Conservation (phyloP, 2,329 filamentous ascomycete genomes). For the Curvularia sp. region DNA sequence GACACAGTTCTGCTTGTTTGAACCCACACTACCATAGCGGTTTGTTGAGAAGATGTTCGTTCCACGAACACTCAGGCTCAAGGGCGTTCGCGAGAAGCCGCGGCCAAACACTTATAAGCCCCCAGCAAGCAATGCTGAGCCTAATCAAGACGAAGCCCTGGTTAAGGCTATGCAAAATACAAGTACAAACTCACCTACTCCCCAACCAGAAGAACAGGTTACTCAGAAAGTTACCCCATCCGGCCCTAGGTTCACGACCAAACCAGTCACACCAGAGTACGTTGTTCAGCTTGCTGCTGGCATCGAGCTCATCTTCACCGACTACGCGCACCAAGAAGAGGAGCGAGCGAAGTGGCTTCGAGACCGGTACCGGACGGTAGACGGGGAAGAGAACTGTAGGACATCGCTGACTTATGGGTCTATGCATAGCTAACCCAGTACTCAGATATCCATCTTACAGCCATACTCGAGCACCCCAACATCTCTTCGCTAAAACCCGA, state of each 20-base stretch:
- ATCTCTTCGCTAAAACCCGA: constrained; percentile 44
- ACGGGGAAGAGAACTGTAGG: constrained; percentile 38
- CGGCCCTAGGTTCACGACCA: constrained; percentile 32
- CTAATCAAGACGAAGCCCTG: constrained; percentile 32
- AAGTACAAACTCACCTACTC: constrained; percentile 31
- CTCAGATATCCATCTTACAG: constrained; percentile 44
- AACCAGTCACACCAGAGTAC: constrained; percentile 36
- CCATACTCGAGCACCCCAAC: constrained; percentile 40
- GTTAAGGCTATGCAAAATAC: constrained; percentile 35
- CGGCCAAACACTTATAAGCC: constrained; percentile 17
- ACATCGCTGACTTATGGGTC: not conserved
- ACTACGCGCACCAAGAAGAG: constrained; percentile 47
- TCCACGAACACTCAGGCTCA: constrained; percentile 44
- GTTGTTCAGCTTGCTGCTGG: constrained; percentile 41
- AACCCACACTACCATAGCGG: not conserved
- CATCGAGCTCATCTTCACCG: constrained; percentile 46
- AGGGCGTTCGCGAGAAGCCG: constrained; percentile 34
- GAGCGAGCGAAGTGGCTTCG: constrained; percentile 37
- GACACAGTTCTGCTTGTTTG: not conserved
- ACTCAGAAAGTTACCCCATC: constrained; percentile 18
- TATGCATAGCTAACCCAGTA: constrained; percentile 2
- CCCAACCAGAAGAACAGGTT: constrained; percentile 20
- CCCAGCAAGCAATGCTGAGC: constrained; percentile 11
- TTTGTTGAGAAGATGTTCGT: constrained; percentile 38
- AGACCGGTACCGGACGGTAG: constrained; percentile 32